Percentiles rank a stretch among this genome's conserved stretches.
phyloP scores from a whole-genome alignment of 106 monocot species.

The Platanthera guangdongensis region DNA sequence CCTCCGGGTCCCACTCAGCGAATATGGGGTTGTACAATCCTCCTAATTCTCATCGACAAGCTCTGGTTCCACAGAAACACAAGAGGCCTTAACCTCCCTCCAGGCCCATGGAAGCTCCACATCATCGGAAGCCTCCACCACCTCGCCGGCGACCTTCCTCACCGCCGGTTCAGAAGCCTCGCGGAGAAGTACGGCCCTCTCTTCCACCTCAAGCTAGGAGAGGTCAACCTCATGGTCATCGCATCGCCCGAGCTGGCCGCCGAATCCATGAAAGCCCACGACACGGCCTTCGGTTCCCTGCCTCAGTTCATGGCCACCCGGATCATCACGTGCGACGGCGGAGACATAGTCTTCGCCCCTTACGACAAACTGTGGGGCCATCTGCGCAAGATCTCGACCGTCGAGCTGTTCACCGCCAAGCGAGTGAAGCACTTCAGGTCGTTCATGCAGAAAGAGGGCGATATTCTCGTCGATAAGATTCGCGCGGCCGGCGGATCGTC shows the following conservation, averaged over 20 bases:
- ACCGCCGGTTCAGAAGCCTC: background rate
- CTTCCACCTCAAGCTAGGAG: too few species aligned
- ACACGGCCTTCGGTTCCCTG: background rate
- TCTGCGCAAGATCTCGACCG: slow-evolving; percentile 17
- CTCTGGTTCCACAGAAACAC: too few species aligned
- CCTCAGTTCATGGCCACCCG: background rate
- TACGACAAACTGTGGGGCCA: slow-evolving; percentile 32
- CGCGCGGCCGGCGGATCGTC: background rate
- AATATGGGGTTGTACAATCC: too few species aligned
- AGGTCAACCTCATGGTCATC: too few species aligned
- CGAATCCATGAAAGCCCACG: too few species aligned
- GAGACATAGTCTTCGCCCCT: slow-evolving; percentile 20
- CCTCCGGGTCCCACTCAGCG: too few species aligned
- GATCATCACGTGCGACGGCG: slow-evolving; percentile 9
- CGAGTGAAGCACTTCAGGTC: slow-evolving; percentile 13
- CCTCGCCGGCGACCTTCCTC: background rate
- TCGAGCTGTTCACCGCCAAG: slow-evolving; percentile 25
- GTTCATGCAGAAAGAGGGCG: slow-evolving; percentile 3
- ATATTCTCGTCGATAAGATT: background rate
- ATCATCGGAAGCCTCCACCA: slow-evolving; percentile 1
- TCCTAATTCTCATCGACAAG: too few species aligned
- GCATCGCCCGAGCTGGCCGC: too few species aligned
- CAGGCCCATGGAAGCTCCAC: slow-evolving; percentile 9
- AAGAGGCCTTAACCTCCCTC: background rate
- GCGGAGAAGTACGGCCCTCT: too few species aligned